Conservation (phyloP, 768 basidiomycete genomes). For the Favolaschia claudopus region DNA sequence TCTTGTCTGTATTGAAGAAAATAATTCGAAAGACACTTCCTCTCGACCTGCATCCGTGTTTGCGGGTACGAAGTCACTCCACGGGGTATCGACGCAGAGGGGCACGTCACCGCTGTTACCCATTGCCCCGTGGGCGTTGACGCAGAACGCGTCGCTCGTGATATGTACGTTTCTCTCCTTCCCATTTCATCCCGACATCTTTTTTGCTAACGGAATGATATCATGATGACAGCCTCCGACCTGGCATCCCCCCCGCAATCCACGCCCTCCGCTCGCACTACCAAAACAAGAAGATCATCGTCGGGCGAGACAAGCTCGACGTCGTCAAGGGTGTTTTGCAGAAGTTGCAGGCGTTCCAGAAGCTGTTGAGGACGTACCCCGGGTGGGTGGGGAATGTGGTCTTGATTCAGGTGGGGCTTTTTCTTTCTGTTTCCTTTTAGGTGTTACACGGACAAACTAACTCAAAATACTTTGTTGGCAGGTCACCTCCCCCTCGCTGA, state of each 20-base stretch:
- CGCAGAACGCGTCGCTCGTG: slow-evolving; percentile 85
- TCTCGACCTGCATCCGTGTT: slow-evolving; percentile 92
- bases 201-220: background rate
- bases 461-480: no score
- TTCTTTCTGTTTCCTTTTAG: no score
- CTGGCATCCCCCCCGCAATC: slow-evolving; percentile 90
- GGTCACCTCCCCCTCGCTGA: slow-evolving; percentile 92
- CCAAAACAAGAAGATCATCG: slow-evolving; percentile 97
- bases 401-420: no score
- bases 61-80: slow-evolving; percentile 90
- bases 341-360: slow-evolving; percentile 97
- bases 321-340: slow-evolving; percentile 98
- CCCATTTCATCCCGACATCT: slow-evolving; percentile 1
- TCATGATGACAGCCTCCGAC: slow-evolving; percentile 55
- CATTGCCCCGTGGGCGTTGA: slow-evolving; percentile 98
- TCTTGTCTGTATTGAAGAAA: slow-evolving; percentile 35
- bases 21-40: no score
- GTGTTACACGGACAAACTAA: no score
- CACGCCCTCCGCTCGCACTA: slow-evolving; percentile 85
- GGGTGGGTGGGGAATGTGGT: slow-evolving; percentile 94
- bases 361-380: slow-evolving; percentile 91
- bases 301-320: slow-evolving; percentile 96
- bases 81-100: slow-evolving; percentile 82
- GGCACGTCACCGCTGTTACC: slow-evolving; percentile 80
- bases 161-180: slow-evolving; percentile 59